These are phyloP conservation scores for Candida broadrunensis DNA, from an alignment of 805 yeast genomes.

Conservation along the genomic window DNA sequence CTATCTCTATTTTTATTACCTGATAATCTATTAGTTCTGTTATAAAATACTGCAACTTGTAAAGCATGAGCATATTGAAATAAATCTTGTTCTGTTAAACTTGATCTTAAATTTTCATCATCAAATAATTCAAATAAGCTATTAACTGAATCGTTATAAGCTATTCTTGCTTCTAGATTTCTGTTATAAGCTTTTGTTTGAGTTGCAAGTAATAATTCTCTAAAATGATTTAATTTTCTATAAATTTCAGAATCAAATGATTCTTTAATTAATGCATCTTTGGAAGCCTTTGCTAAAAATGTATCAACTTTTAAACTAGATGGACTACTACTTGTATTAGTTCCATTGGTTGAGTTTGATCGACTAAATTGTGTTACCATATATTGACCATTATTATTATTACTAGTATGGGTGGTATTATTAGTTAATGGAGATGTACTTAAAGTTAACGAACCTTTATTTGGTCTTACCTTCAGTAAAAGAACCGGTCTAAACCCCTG, in stretches of 20 bases:
- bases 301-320: conserved; percentile 13
- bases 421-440: conserved; percentile 3
- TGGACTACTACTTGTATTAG: neutral
- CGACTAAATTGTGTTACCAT: conserved; percentile 12
- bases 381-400: conserved; percentile 4
- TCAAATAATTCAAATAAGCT: conserved; percentile 16
- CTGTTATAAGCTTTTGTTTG: conserved; percentile 11
- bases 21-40: conserved; percentile 31
- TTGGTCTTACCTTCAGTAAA: conserved; percentile 34
- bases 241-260: conserved; percentile 16
- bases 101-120: conserved; percentile 16
- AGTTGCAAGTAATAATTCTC: conserved; percentile 24
- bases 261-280: conserved; percentile 21
- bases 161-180: conserved; percentile 13
- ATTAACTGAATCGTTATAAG: conserved; percentile 14
- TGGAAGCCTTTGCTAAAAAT: conserved; percentile 16
- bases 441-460: conserved; percentile 11
- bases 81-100: conserved; percentile 19
- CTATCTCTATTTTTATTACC: conserved; percentile 34
- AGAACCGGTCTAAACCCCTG: conserved; percentile 34
- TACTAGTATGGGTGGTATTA: conserved; percentile 2
- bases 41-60: conserved; percentile 22
- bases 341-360: conserved; percentile 15
- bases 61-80: conserved; percentile 17
- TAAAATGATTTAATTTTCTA: conserved; percentile 22